A percentile compares a stretch with the other conserved stretches of the same genome.
Conservation (phyloP, 2,329 filamentous ascomycete species). For the Calonectria pseudoturangicola region DNA sequence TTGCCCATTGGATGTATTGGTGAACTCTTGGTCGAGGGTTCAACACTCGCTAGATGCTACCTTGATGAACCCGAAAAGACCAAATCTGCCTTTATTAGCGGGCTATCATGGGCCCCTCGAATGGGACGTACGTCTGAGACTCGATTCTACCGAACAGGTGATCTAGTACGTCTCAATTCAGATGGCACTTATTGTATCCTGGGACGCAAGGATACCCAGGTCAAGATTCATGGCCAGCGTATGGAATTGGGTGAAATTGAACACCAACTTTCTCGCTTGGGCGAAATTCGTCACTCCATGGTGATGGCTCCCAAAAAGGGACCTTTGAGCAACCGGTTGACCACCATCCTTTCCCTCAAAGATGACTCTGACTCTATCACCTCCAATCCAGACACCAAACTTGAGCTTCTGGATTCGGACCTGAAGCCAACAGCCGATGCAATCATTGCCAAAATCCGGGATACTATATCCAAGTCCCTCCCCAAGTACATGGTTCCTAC, state of each 20-base stretch:
- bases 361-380: background rate
- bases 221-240: conserved; percentile 66
- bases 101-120: background rate
- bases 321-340: conserved; percentile 38
- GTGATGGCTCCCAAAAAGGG: conserved; percentile 60
- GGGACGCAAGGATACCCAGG: conserved; percentile 68
- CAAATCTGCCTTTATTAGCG: conserved; percentile 4
- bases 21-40: conserved; percentile 7
- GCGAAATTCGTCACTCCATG: conserved; percentile 68
- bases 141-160: conserved; percentile 66
- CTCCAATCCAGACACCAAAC: background rate
- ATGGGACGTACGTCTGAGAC: background rate
- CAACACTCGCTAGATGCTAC: conserved; percentile 5
- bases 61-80: conserved; percentile 4
- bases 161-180: conserved; percentile 64
- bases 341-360: conserved; percentile 41
- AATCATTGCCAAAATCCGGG: conserved; percentile 20
- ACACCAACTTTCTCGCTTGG: conserved; percentile 71
- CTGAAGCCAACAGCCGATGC: background rate
- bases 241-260: conserved; percentile 67
- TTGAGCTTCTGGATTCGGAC: background rate
- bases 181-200: conserved; percentile 65
- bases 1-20: conserved; percentile 11
- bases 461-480: conserved; percentile 32
- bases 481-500: conserved; percentile 48